These are phyloP conservation scores for Hydnum rufescens DNA, from an alignment of 768 basidiomycete genomes.

Conservation along the genomic window DNA sequence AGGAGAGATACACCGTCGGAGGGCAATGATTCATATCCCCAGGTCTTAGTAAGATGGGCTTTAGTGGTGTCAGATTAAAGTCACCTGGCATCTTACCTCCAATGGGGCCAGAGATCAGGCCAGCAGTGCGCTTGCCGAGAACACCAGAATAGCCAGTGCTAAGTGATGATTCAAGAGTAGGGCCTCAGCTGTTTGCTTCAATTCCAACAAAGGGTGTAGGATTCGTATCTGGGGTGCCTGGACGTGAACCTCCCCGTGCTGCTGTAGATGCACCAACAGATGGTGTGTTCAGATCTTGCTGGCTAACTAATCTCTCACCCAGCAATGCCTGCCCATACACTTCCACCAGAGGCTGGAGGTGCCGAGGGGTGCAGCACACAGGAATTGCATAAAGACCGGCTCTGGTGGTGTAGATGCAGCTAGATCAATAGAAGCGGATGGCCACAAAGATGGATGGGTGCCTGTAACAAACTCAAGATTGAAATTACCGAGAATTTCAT, in stretches of 20 bases:
- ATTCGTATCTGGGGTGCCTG: conserved; percentile 13
- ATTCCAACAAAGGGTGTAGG: conserved; percentile 44
- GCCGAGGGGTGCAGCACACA: conserved; percentile 43
- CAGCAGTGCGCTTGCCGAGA: conserved; percentile 84
- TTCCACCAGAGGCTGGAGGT: conserved; percentile 32
- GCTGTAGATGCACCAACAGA: conserved; percentile 16
- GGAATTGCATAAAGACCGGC: conserved; percentile 61
- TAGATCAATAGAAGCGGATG: conserved; percentile 35
- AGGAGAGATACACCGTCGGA: conserved; percentile 83
- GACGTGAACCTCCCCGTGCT: conserved; percentile 33
- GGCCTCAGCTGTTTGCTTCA: conserved; percentile 41
- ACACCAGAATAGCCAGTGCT: conserved; percentile 62
- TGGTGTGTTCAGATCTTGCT: conserved; percentile 10
- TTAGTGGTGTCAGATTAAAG: conserved; percentile 91
- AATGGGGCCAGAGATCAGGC: conserved; percentile 76
- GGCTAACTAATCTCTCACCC: conserved; percentile 34
- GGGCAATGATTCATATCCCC: conserved; percentile 80
- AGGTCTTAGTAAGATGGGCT: too few species aligned
- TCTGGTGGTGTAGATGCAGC: conserved; percentile 26
- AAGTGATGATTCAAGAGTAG: conserved; percentile 60
- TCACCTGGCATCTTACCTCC: conserved; percentile 98
- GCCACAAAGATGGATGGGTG: conserved; percentile 49
- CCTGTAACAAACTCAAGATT: conserved; percentile 67
- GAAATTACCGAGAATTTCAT: too few species aligned
- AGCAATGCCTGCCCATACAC: conserved; percentile 76